Base-by-base conservation (phyloP, 2,329 filamentous ascomycete genomes). In the Colletotrichum graminicola region DNA sequence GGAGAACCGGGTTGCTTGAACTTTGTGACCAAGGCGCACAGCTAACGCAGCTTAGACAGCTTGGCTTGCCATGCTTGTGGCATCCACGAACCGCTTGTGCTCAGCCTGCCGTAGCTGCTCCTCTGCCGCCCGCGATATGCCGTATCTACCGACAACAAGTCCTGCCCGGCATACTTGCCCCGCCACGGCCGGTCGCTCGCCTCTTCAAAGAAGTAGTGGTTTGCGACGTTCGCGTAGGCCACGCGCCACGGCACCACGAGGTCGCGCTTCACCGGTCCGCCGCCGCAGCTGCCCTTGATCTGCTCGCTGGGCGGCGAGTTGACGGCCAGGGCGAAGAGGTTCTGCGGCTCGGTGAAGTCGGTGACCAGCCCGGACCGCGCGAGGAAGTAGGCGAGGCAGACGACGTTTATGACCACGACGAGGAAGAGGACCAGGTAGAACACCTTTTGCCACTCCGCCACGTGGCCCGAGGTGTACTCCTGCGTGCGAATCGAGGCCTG, bases 261-360 rank as follows among this genome's bases (percentile, higher is more conserved):
- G 29, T 84, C 80, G 18, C 75, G 75, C 59, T 76, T 77, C 39
- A 76, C 70, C 1, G 83, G 82, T 0, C 80, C 82, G 0, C 78
- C 79, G 3, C 81, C 82, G 69, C 82, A 84, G 69, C 78, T 80
- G 0, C 82, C 82, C 41, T 79, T 76, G 55, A 84, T 74, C 23
- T 78, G 78, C 5, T 71, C 66, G 49, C 79, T 82, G 3, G 82
- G 81, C 1, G 83, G 81, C 63, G 81, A 82, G 76, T 94, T 94
- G 63, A 95, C 84, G 2, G 92, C 91, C 0, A 94, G 80, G 0
- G 90, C 84, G 76, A 95, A 94, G 2, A 94, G 82, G 77, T 94
- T 94, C 65, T 91, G 89, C 0, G 93, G 92, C 76, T 95, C 93
- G 0, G 90, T 93, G 77, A 92, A 94, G 81, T 95, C 93, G 0